Percentiles rank a stretch among this genome's conserved stretches.
Conservation (phyloP, 2,329 filamentous ascomycete genomes). For the Chrysosphaeria jannelii region DNA sequence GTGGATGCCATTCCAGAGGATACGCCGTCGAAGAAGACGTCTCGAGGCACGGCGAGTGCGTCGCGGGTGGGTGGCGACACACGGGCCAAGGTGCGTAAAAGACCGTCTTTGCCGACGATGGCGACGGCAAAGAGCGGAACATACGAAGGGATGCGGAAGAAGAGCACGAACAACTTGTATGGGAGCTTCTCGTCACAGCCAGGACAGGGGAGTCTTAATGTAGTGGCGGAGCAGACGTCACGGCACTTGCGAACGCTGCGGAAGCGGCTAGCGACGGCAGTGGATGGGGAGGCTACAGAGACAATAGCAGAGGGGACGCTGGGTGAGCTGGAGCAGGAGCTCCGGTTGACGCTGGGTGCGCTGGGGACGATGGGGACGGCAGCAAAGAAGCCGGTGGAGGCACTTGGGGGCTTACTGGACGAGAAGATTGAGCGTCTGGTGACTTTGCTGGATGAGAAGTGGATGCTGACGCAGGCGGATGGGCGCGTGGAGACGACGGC, state of each 20-base stretch:
- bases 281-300: too few species aligned
- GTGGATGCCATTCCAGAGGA: slow-evolving; percentile 14
- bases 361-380: slow-evolving; percentile 24
- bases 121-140: slow-evolving; percentile 6
- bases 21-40: slow-evolving; percentile 18
- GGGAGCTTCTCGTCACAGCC: too few species aligned
- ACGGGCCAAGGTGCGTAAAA: slow-evolving; percentile 13
- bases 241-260: slow-evolving; percentile 29
- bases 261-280: slow-evolving; percentile 26
- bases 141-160: slow-evolving; percentile 12
- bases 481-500: background rate
- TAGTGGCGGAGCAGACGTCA: slow-evolving; percentile 32
- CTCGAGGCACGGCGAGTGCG: slow-evolving; percentile 17
- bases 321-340: slow-evolving; percentile 32
- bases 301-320: slow-evolving; percentile 24
- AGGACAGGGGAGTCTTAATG: slow-evolving; percentile 25
- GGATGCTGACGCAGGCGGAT: slow-evolving; percentile 17
- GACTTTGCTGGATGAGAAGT: slow-evolving; percentile 40
- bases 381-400: slow-evolving; percentile 22
- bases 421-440: slow-evolving; percentile 47
- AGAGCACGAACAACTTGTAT: slow-evolving; percentile 6
- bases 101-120: slow-evolving; percentile 23
- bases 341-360: slow-evolving; percentile 29
- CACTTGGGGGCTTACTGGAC: slow-evolving; percentile 33
- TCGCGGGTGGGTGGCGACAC: slow-evolving; percentile 16